These are phyloP conservation scores for Samsoniella hepiali DNA, from an alignment of 2,329 filamentous ascomycete genomes.

Conservation along the genomic window DNA sequence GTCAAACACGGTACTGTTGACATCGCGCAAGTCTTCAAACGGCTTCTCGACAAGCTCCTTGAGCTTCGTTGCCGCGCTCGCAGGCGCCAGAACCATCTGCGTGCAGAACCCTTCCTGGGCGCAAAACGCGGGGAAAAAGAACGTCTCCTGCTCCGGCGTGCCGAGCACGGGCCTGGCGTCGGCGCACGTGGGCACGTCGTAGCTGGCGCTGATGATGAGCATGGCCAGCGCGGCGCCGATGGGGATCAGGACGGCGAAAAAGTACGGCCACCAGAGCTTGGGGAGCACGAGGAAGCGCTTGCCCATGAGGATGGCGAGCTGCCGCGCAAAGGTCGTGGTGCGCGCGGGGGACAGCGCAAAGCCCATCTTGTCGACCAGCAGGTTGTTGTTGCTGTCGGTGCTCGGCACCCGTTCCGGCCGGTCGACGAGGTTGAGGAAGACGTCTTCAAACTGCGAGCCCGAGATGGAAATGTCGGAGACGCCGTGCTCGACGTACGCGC, in stretches of 20 bases:
- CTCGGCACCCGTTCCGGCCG: conserved; percentile 21
- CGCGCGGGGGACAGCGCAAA: conserved; percentile 3
- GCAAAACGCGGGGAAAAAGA: neutral
- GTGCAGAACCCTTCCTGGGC: neutral
- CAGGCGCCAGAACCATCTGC: neutral
- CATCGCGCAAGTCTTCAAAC: neutral
- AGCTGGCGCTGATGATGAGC: neutral
- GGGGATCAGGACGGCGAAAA: conserved; percentile 58
- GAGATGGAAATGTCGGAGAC: conserved; percentile 32
- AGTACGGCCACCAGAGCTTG: conserved; percentile 70
- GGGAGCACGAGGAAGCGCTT: conserved; percentile 72
- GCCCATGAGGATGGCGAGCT: conserved; percentile 66
- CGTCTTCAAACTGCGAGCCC: conserved; percentile 34
- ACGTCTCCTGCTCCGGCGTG: neutral
- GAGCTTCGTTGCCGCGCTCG: neutral
- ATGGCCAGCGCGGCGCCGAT: neutral
- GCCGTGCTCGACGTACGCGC: conserved; percentile 49
- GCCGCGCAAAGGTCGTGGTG: conserved; percentile 32
- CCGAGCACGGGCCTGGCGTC: conserved; percentile 8
- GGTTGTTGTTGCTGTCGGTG: neutral
- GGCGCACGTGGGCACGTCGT: neutral
- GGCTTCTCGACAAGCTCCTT: neutral
- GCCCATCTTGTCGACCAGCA: conserved; percentile 13
- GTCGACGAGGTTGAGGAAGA: conserved; percentile 30
- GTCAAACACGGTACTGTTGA: neutral